phyloP scores from a whole-genome alignment of 352 stramenopile genomes.

The Pythium apleroticum region DNA sequence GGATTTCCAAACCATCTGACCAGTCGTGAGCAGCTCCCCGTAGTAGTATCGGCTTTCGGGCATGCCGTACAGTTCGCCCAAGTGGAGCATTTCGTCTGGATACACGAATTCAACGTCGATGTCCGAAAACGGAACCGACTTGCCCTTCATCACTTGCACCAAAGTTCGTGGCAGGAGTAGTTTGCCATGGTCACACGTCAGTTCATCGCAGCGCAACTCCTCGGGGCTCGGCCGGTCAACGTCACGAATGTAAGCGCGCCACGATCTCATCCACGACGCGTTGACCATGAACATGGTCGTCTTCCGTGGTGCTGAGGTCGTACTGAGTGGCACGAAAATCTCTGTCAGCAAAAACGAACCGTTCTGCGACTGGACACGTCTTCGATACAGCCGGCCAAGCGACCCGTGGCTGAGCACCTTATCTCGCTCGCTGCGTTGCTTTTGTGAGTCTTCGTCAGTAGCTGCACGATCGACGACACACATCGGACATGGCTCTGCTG shows the following conservation, averaged over 20 bases:
- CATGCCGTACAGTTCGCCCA: slow-evolving; percentile 57
- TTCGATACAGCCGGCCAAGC: slow-evolving; percentile 54
- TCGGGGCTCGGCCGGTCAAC: slow-evolving; percentile 44
- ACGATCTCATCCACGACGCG: slow-evolving; percentile 55
- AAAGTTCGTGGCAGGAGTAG: slow-evolving; percentile 53
- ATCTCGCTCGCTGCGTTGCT: slow-evolving; percentile 52
- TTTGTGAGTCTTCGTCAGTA: slow-evolving; percentile 46
- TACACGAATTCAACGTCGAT: slow-evolving; percentile 65
- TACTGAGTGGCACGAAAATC: slow-evolving; percentile 34
- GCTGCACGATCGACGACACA: slow-evolving; percentile 52
- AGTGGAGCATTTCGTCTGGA: slow-evolving; percentile 56
- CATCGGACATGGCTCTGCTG: slow-evolving; percentile 42
- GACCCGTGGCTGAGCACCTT: slow-evolving; percentile 54
- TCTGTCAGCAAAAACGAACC: slow-evolving; percentile 43
- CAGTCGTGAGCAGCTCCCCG: slow-evolving; percentile 26
- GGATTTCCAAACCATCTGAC: slow-evolving; percentile 41
- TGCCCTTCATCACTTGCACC: slow-evolving; percentile 40
- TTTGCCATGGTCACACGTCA: slow-evolving; percentile 58
- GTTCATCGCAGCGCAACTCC: slow-evolving; percentile 29
- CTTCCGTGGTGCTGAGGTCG: slow-evolving; percentile 11
- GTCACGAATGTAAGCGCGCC: slow-evolving; percentile 75
- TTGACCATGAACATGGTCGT: slow-evolving; percentile 59
- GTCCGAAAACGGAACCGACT: slow-evolving; percentile 37
- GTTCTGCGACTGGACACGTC: slow-evolving; percentile 25
- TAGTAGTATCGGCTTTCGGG: slow-evolving; percentile 54